Base-by-base conservation (phyloP, 2,329 filamentous ascomycete genomes). In the Colletotrichum musicola region DNA sequence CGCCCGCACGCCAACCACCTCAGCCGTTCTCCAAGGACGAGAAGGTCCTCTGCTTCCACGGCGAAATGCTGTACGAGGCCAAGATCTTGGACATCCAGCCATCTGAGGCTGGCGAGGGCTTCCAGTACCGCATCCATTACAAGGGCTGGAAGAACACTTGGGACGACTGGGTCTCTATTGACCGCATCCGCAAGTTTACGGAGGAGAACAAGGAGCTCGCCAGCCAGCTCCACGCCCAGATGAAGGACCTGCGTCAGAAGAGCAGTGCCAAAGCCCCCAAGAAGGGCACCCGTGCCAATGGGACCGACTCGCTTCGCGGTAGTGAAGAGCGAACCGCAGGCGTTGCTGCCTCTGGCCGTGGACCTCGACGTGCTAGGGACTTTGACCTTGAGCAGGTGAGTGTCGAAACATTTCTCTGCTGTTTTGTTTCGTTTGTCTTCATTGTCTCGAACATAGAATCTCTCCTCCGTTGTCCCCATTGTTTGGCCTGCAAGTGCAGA, bases 111-210 rank as follows among this genome's bases (percentile, higher is more conserved):
- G 91, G 82, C 20, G 91, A 81, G 49, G 83, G 91, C 70, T 94
- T 90, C 77, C 90, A 94, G 78, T 99, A 97, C 83, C 93, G 93
- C 77, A 93, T 99, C 63, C 96, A 99, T 82, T 99, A 99, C 85
- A 98, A 98, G 82, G 96, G 96, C 76, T 99, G 96, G 96, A 99
- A 99, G 86, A 95, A 95, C 80, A 98, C 94, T 87, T 99, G 96
- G 96, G 96, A 99, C 83, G 96, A 99, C 83, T 98, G 95, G 95
- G 96, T 98, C 51, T 89, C 93, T 22, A 91, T 94, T 80, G 95
- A 98, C 79, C 93, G 96, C 73, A 91, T 99, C 70, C 92, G 95
- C 77, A 98, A 98, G 82, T 92, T 95, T 78, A 97, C 91, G 59
- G 94, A 97, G 64, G 96, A 98, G 82, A 98, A 98, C 82, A 93